Evolutionary conservation across 2,329 filamentous ascomycete genomes (phyloP), one percentile per base, ranked within the genome.

Genomic region (Fusarium heterosporum): DNA sequence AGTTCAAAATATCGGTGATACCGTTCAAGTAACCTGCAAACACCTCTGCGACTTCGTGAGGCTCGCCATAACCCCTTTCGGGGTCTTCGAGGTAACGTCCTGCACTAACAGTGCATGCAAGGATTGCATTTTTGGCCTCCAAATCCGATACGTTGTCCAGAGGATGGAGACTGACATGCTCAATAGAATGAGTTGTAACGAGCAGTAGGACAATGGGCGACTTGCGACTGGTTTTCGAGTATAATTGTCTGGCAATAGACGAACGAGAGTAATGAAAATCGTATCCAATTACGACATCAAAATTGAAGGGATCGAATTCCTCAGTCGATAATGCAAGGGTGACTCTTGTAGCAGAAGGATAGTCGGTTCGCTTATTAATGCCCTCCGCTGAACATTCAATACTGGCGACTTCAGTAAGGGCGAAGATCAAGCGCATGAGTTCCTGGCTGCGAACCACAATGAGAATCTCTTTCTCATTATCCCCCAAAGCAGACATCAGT

Each of bases 211-310:
- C 74, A n/a, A 85, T 70, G 0, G 83, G 84, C 39, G 75, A 73
- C 55, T 74, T 77, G 29, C 54, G 65, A 28, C 41, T 45, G 29
- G 63, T 45, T 19, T 67, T 65, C 13, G 61, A 58, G n/a, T 43
- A 45, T 25, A 73, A 47, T 26, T 65, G 73, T 34, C 14, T 70
- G 34, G 73, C 61, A 55, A 75, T 40, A 61, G 73, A 55, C 4
- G 79, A 84, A 13, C 78, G 76, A 42, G 85, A 85, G 3, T 78
- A 80, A 66, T 84, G 79, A 32, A 45, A 61, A 60, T 89, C 86
- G 58, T 84, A 88, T 17, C 81, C 83, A 56, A 88, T 80, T 45
- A 88, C 79, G 13, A 83, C 77, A 55, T 88, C 84, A 39, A 83
- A 80, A 25, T 79, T 76, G 28, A 74, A 76, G 6, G 78, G 75